These are phyloP conservation scores for Malbranchea zuffiana DNA, from an alignment of 2,329 filamentous ascomycete species.

Conservation along the genomic window DNA sequence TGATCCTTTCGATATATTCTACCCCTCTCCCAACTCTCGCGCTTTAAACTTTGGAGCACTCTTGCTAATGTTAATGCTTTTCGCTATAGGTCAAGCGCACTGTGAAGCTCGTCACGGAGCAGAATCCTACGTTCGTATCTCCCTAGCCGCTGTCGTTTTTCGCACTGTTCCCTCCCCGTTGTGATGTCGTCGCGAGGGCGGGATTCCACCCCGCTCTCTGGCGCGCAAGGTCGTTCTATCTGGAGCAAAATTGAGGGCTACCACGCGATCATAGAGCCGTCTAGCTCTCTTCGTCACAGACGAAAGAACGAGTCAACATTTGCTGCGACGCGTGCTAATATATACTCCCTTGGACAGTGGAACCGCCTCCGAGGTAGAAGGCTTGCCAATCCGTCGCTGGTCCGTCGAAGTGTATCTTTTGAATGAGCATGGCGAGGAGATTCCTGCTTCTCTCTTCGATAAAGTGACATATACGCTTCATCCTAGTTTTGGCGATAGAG, in stretches of 20 bases:
- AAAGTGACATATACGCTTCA: constrained; percentile 90
- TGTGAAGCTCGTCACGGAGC: constrained; percentile 87
- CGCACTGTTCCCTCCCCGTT: constrained; percentile 4
- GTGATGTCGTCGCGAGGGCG: constrained; percentile 7
- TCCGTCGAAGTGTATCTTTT: constrained; percentile 74
- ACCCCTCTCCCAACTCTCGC: not conserved
- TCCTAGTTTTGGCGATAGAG: constrained; percentile 75
- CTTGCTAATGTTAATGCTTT: not conserved
- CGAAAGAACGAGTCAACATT: no score
- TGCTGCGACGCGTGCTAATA: constrained; percentile 7
- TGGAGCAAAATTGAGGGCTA: no score
- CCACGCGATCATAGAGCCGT: no score
- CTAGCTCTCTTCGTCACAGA: no score
- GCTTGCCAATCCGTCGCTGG: constrained; percentile 90
- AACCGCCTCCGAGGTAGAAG: constrained; percentile 69
- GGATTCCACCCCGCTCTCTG: constrained; percentile 5
- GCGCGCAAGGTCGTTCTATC: no score
- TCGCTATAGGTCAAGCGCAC: constrained; percentile 66
- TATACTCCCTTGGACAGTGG: constrained; percentile 36
- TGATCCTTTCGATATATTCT: no score
- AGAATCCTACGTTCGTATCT: constrained; percentile 66
- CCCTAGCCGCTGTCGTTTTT: constrained; percentile 4
- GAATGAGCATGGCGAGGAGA: constrained; percentile 75
- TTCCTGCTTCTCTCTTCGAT: constrained; percentile 74
- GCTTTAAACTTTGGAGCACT: not conserved